Conservation (phyloP, 2,329 filamentous ascomycete species). For the Phyllosticta paracitricarpa region DNA sequence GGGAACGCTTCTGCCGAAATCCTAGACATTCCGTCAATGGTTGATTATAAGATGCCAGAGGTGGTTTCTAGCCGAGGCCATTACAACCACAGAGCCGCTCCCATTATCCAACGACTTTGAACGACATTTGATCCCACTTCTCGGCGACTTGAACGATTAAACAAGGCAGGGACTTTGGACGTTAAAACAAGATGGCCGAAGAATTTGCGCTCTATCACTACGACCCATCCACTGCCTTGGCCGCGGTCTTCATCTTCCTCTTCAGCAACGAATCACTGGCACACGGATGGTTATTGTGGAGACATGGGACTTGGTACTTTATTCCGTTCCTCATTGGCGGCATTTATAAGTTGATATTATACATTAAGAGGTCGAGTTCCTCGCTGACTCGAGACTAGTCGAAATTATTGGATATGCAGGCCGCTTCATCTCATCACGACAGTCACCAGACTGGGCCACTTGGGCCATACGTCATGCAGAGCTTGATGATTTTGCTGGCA, state of each 20-base stretch:
- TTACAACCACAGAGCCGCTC: not conserved
- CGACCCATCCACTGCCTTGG: conserved; percentile 19
- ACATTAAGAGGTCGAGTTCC: not conserved
- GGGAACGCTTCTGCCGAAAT: not conserved
- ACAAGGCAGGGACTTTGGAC: not conserved
- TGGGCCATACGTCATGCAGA: conserved; percentile 34
- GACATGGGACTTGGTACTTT: conserved; percentile 39
- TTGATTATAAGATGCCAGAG: not conserved
- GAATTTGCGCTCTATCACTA: conserved; percentile 21
- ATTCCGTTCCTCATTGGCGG: conserved; percentile 42
- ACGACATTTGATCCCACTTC: not conserved
- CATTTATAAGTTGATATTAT: conserved; percentile 28
- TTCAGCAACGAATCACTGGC: conserved; percentile 21
- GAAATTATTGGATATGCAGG: conserved; percentile 43
- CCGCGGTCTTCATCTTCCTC: conserved; percentile 21
- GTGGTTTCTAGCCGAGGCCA: not conserved
- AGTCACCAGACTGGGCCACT: conserved; percentile 20
- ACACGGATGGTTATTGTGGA: conserved; percentile 31
- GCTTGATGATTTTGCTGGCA: conserved; percentile 34
- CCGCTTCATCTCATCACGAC: conserved; percentile 25
- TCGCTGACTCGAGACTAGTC: conserved; percentile 25
- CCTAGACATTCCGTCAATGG: not conserved
- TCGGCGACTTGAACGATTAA: not conserved
- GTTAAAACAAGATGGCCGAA: not conserved
- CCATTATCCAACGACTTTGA: not conserved